Base-by-base conservation (phyloP, 768 basidiomycete genomes). In the Russula ochroleuca region DNA sequence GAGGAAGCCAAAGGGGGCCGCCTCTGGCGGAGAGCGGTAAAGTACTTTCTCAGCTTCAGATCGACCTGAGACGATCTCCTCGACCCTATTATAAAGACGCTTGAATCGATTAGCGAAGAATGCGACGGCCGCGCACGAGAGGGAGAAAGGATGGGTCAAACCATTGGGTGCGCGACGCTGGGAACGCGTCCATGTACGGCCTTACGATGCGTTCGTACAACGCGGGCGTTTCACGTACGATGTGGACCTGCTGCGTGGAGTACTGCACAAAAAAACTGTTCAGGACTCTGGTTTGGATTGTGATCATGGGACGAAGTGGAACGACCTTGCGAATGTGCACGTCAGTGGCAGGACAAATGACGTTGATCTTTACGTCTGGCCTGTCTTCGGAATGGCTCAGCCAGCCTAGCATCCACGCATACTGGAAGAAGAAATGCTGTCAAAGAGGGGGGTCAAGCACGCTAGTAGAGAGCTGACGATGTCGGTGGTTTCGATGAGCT, bases 321-420 rank as follows among this genome's bases (percentile, higher is more conserved):
- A 54, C 69, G 35, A 86, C 90, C 81, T 97, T 97, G 65, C 81
- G 81, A 62, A 98, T 86, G 71, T 98, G 94, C 4, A 86, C 83
- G 9, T 94, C 90, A 0, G 93, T 98, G 1, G 93, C 93, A 17
- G 96, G 96, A 66, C 81, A 89, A 57, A 97, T 87, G 19, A 94
- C 78, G 65, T 85, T 90, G 67, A 98, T 82, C 75, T 92, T 92
- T 62, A 94, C 76, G 68, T 97, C 94, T 2, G 85, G 81, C 2
- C 71, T 70, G 47, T 75, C 77, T 67, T 61, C 43, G 17, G 70
- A 67, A n/a, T 70, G 65, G 1, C 70, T 67, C n/a, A 90, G 70
- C 86, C 88, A 93, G 2, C 81, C 92, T 62, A 88, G 83, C 38
- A 86, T 73, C 87, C 91, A 94, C 15, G 85, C 79, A 74, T 96